Percentiles rank a stretch among this genome's conserved stretches.
These are phyloP conservation scores for Nematodospora valgi DNA, from an alignment of 805 yeast genomes.

Conservation along the genomic window DNA sequence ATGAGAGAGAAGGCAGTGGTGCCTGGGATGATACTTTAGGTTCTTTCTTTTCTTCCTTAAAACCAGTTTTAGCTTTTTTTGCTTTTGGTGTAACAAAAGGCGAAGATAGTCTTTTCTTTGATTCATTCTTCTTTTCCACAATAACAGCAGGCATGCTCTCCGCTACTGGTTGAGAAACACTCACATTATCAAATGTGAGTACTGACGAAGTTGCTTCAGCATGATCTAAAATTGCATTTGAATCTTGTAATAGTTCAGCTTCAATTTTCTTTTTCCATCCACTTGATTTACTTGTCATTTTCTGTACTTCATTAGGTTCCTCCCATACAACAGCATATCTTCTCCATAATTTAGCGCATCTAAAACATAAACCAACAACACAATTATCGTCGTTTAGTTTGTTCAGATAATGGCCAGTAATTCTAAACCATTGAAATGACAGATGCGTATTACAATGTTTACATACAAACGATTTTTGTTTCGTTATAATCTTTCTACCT, in stretches of 20 bases:
- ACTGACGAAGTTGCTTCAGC: constrained; percentile 34
- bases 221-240: constrained; percentile 50
- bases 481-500: constrained; percentile 41
- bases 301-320: constrained; percentile 64
- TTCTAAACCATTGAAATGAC: constrained; percentile 65
- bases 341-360: constrained; percentile 93
- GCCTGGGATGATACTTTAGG: no score
- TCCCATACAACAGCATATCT: constrained; percentile 87
- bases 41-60: constrained; percentile 4
- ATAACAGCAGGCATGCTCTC: neutral
- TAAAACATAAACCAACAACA: constrained; percentile 64
- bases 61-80: constrained; percentile 5
- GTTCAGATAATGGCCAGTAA: constrained; percentile 55
- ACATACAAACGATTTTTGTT: constrained; percentile 52
- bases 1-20: no score
- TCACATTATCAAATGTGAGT: constrained; percentile 15
- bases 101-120: constrained; percentile 1
- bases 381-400: constrained; percentile 20
- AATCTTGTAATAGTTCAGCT: constrained; percentile 61
- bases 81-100: constrained; percentile 2
- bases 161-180: neutral
- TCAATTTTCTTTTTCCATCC: constrained; percentile 65
- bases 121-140: neutral
- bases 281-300: constrained; percentile 40
- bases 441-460: constrained; percentile 61